Conservation (phyloP, 305 asterid genomes). For the Solanum hybrid region DNA sequence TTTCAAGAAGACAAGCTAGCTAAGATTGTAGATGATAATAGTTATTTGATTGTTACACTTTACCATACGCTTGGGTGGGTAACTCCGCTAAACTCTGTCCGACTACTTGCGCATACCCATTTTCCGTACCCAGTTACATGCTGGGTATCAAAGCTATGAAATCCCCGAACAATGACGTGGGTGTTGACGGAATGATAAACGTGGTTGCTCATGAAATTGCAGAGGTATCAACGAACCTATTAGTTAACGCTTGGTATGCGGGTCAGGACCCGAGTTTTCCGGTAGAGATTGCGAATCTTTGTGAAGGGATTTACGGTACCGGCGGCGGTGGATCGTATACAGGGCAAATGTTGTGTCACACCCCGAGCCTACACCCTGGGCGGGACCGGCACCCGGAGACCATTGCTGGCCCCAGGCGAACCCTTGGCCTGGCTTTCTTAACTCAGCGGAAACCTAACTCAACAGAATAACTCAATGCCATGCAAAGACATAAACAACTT, state of each 20-base stretch:
- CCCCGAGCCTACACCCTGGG: too few relatives aligned
- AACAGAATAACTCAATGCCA: too few relatives aligned
- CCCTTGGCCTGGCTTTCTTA: too few relatives aligned
- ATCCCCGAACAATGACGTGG: too few relatives aligned
- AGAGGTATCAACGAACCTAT: slow-evolving; percentile 44
- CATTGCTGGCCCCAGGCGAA: too few relatives aligned
- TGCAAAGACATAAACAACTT: too few relatives aligned
- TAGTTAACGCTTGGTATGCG: slow-evolving; percentile 54
- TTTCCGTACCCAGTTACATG: slow-evolving; percentile 36
- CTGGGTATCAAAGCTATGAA: slow-evolving; percentile 5
- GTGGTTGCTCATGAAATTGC: slow-evolving; percentile 50
- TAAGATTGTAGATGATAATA: too few relatives aligned
- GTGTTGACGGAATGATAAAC: slow-evolving; percentile 18
- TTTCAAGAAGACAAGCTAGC: too few relatives aligned
- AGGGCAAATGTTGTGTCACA: slow-evolving; percentile 44
- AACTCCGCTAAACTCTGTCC: slow-evolving; percentile 43
- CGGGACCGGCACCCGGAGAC: too few relatives aligned
- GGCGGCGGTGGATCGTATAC: slow-evolving; percentile 60
- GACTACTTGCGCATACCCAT: slow-evolving; percentile 43
- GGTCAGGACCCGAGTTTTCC: slow-evolving; percentile 49
- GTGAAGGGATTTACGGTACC: slow-evolving; percentile 53
- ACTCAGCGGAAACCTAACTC: too few relatives aligned
- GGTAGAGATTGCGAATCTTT: slow-evolving; percentile 51
- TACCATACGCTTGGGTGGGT: slow-evolving; percentile 57
- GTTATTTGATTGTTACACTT: slow-evolving; percentile 20